These are phyloP conservation scores for Plantago ovata DNA, from an alignment of 257 asterid genomes.

Conservation along the genomic window DNA sequence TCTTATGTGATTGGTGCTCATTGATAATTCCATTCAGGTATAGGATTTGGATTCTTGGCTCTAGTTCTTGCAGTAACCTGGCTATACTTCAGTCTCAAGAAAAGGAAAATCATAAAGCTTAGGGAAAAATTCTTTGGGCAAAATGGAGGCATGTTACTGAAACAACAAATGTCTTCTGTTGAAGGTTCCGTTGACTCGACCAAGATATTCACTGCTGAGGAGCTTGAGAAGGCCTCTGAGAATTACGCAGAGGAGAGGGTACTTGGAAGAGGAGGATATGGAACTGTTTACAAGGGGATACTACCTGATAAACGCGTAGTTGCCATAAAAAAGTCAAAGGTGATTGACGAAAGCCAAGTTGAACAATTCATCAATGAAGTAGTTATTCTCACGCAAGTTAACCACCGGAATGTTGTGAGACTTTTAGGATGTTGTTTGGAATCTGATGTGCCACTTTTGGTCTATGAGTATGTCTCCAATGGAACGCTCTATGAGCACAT, in stretches of 20 bases:
- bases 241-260: constrained; percentile 48
- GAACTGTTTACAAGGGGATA: neutral
- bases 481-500: constrained; percentile 64
- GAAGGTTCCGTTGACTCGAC: constrained; percentile 42
- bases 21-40: constrained; percentile 36
- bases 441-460: constrained; percentile 49
- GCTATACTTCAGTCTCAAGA: constrained; percentile 52
- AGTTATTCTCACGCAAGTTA: constrained; percentile 3
- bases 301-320: neutral
- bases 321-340: neutral
- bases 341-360: neutral
- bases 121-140: constrained; percentile 64
- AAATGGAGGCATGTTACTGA: constrained; percentile 62
- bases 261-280: constrained; percentile 43
- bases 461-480: constrained; percentile 57
- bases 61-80: constrained; percentile 41
- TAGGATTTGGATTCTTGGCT: constrained; percentile 57
- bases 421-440: constrained; percentile 11
- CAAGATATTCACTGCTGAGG: constrained; percentile 54
- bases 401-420: constrained; percentile 6
- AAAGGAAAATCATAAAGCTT: constrained; percentile 31
- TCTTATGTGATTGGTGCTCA: neutral
- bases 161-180: constrained; percentile 46
- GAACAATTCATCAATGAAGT: constrained; percentile 8
- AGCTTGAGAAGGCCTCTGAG: constrained; percentile 15